phyloP scores from a whole-genome alignment of 495 filamentous ascomycete genomes.

The Tuber melanosporum region DNA sequence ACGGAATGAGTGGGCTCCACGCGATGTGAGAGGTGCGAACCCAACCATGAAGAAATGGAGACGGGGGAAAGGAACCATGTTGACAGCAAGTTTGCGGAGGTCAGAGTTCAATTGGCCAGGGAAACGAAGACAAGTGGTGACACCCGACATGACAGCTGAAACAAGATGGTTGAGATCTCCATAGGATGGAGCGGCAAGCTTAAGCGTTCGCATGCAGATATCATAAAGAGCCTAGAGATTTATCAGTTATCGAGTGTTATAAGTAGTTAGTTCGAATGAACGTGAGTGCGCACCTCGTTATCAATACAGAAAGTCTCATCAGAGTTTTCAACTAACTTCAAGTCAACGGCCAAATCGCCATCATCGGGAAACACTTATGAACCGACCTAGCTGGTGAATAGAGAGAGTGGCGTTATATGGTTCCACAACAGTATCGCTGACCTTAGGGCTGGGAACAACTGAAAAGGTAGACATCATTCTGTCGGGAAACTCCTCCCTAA shows the following conservation, averaged over 20 bases:
- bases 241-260: neutral
- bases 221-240: conserved; percentile 77
- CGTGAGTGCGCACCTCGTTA: conserved; percentile 62
- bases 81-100: conserved; percentile 97
- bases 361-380: neutral
- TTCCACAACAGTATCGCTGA: conserved; percentile 98
- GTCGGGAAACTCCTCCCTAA: conserved; percentile 99
- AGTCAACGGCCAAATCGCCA: conserved; percentile 3
- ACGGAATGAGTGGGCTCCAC: conserved; percentile 89
- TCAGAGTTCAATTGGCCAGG: conserved; percentile 99
- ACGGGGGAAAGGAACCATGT: conserved; percentile 99
- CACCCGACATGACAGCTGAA: conserved; percentile 98
- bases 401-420: conserved; percentile 99
- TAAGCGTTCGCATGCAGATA: conserved; percentile 99
- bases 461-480: conserved; percentile 99
- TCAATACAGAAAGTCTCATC: conserved; percentile 99
- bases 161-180: conserved; percentile 99
- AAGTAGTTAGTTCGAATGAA: neutral
- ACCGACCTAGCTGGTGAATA: conserved; percentile 72
- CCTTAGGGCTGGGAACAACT: conserved; percentile 96
- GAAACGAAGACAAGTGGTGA: conserved; percentile 97
- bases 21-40: conserved; percentile 96
- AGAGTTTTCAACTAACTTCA: conserved; percentile 77
- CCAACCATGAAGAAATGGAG: conserved; percentile 99
- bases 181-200: conserved; percentile 95